Base-by-base conservation (phyloP, 768 basidiomycete species). In the Cyclocybe aegerita region DNA sequence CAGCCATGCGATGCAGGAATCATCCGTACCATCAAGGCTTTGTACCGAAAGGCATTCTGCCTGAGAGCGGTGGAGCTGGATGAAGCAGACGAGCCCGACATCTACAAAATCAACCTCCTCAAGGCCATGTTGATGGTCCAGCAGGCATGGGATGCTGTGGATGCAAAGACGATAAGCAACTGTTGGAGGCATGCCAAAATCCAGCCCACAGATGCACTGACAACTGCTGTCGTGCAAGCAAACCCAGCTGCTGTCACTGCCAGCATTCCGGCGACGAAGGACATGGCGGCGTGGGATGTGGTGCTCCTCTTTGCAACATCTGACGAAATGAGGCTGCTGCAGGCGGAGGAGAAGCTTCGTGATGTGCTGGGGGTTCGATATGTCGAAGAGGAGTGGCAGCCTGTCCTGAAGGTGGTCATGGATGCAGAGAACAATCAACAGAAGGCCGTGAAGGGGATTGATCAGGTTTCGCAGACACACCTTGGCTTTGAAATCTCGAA, bases 31-130 rank as follows among this genome's bases (percentile, higher is more conserved):
- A 67, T 70, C 56, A 69, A 71, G 39, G 68, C 71, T 0, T 63
- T 74, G 9, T 75, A 74, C 41, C 50, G 56, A 10, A 48, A 57
- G 6, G 39, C 45, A 1, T 70, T 64, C 48, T 66, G 67, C 44
- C 46, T 57, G 23, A 56, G 57, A 12, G 62, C 70, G 2, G 56
- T 73, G 17, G 57, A 67, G 52, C 59, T 52, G 6, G 66, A 70
- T 46, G 62, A 71, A 31, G 44, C 43, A 46, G 65, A 60, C 16
- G 41, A 65, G 15, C 58, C 58, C n/a, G 23, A 67, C 4, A 71
- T 76, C 53, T 75, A 72, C 45, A 37, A 70, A 2, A 72, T 75
- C 49, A 51, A 74, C 51, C 69, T 70, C 50, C 65, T 76, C 1
- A 45, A 73, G 32, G 71, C 63, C 9, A 75, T 74, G 72, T 54